A percentile compares a stretch with the other conserved stretches of the same genome.
These are phyloP conservation scores for Pichia norvegensis DNA, from an alignment of 1,139 yeast genomes.

Conservation along the genomic window DNA sequence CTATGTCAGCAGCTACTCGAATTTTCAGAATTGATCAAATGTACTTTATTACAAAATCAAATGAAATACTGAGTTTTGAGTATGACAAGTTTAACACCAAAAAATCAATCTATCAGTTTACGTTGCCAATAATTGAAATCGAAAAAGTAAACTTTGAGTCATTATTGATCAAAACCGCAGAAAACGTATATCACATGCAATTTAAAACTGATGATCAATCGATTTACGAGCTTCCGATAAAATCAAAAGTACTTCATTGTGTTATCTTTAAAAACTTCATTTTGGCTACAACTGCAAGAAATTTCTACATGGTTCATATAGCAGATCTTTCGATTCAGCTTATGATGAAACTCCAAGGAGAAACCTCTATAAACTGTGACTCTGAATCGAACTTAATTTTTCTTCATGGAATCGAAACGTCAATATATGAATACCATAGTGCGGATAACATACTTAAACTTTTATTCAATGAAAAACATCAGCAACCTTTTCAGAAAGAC, in stretches of 20 bases:
- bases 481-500: too few relatives aligned
- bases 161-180: not conserved
- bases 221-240: not conserved
- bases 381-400: not conserved
- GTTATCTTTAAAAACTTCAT: too few relatives aligned
- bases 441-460: not conserved
- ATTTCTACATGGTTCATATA: not conserved
- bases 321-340: not conserved
- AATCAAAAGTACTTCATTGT: not conserved
- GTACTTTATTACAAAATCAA: not conserved
- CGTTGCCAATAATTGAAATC: not conserved
- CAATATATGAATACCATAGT: not conserved
- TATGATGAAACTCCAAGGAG: not conserved
- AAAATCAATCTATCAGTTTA: not conserved
- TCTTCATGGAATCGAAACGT: not conserved
- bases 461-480: too few relatives aligned
- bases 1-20: not conserved
- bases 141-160: not conserved
- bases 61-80: not conserved
- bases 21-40: not conserved
- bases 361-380: not conserved
- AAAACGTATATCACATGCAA: too few relatives aligned
- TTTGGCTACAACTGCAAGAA: not conserved
- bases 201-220: too few relatives aligned
- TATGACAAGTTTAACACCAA: not conserved